Evolutionary conservation across 495 filamentous ascomycete genomes (phyloP).

Genomic region (Friedmanniomyces endolithicus): DNA sequence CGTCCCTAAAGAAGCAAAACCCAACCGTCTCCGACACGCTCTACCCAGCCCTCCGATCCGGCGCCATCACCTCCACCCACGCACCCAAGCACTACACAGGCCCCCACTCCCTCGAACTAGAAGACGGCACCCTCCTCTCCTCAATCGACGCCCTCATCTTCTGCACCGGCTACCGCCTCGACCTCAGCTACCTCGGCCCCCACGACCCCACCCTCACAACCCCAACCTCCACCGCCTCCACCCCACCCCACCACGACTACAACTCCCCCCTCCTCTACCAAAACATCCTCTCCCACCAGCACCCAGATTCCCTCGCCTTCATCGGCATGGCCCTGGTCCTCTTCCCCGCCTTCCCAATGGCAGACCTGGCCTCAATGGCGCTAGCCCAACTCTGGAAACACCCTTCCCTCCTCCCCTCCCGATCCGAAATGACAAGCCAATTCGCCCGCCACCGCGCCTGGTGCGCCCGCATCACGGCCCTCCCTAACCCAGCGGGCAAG

Average conservation of each 20-base stretch:
- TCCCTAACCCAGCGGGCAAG: conserved; percentile 2
- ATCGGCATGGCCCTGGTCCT: conserved; percentile 2
- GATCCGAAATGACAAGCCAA: not conserved
- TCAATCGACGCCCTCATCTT: conserved; percentile 12
- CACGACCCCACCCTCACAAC: conserved; percentile 3
- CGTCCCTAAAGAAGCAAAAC: not conserved
- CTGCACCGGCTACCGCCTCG: conserved; percentile 11
- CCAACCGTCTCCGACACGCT: conserved; percentile 1
- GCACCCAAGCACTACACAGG: not conserved
- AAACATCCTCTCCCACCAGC: conserved; percentile 4
- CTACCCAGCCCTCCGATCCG: not conserved
- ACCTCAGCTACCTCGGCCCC: not conserved
- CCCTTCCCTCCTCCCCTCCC: conserved; percentile 2
- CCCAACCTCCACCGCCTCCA: not conserved
- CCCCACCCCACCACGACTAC: not conserved
- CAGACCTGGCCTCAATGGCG: conserved; percentile 10
- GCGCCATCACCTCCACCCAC: not conserved
- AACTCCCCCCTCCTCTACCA: conserved; percentile 10
- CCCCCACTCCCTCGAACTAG: conserved; percentile 2
- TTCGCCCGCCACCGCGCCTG: not conserved
- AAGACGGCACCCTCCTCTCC: conserved; percentile 5
- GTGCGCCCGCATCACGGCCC: not conserved
- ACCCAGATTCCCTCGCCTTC: conserved; percentile 11
- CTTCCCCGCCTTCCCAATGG: conserved; percentile 7
- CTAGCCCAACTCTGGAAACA: conserved; percentile 17